Evolutionary conservation across 2,329 filamentous ascomycete species (phyloP).

Genomic region (Sporothrix protearum): DNA sequence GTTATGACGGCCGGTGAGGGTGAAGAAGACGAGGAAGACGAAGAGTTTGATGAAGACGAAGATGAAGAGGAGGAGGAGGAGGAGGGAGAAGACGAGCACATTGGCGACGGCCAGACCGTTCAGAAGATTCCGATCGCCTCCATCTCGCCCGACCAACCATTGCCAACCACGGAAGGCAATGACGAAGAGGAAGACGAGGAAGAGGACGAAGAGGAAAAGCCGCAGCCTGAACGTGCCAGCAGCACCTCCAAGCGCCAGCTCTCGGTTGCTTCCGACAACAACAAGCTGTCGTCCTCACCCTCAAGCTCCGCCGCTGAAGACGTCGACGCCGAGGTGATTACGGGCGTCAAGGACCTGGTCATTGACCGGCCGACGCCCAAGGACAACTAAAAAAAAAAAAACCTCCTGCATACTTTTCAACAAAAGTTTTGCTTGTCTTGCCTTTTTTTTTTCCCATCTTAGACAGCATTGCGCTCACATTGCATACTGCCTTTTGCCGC

Average conservation of each 20-base stretch:
- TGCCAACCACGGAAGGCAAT: background rate
- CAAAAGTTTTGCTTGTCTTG: background rate
- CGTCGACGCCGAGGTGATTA: slow-evolving; percentile 55
- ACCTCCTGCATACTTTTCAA: background rate
- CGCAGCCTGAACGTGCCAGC: background rate
- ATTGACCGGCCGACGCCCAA: slow-evolving; percentile 35
- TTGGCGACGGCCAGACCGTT: background rate
- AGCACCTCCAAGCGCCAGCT: background rate
- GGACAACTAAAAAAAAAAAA: background rate
- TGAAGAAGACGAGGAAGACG: slow-evolving; percentile 36
- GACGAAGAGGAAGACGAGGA: background rate
- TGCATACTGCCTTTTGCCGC: background rate
- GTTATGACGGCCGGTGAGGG: slow-evolving; percentile 40
- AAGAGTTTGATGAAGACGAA: slow-evolving; percentile 41
- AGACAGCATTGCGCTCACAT: slow-evolving; percentile 1
- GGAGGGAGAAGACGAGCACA: slow-evolving; percentile 26
- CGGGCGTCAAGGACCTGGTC: slow-evolving; percentile 54
- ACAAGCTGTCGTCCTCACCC: background rate
- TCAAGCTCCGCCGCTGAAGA: slow-evolving; percentile 41
- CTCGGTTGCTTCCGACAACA: background rate
- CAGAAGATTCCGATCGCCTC: slow-evolving; percentile 5
- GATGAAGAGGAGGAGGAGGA: slow-evolving; percentile 42
- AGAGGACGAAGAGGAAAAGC: background rate
- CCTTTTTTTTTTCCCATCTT: background rate
- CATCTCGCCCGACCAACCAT: slow-evolving; percentile 4